Evolutionary conservation across 305 asterid genomes (phyloP), one percentile per base, ranked within the genome.

Genomic region (Fraxinus ornus): DNA sequence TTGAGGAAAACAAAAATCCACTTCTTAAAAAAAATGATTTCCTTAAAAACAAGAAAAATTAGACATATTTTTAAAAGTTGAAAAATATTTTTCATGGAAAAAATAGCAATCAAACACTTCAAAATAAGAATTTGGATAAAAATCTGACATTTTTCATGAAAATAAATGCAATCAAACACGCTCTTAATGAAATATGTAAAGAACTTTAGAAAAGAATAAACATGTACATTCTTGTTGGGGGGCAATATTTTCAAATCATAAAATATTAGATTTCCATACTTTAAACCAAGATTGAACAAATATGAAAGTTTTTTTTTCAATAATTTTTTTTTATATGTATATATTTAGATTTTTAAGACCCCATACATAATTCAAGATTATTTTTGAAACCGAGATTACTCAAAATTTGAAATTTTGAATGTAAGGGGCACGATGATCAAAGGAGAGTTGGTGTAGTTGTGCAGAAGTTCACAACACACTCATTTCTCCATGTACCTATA

Each of bases 401-500:
- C 70, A 60, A 60, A 9, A 60, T 52, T 52, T 52, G 62, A 52
- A 52, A 60, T 7, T 19, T 2, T 60, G 70, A 60, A 22, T 6
- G 13, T 8, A 7, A 62, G 17, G 72, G 33, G 72, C 72, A 64
- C 72, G 72, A 52, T 24, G 72, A 64, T 64, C 72, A 64, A 64
- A 64, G 33, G 71, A 62, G 33, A 22, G 30, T 9, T 64, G 72
- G 33, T 3, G 72, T 22, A 64, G 72, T 9, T 24, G 33, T 64
- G 72, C 12, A 64, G 33, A 64, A 24, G 72, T 22, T 62, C 72
- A 22, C 72, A 9, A 64, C 15, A 64, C 72, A 24, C 72, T 21
- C 72, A 64, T 7, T 64, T 64, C 72, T 64, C 72, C 72, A 64
- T 22, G 33, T 64, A 82, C 88, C 89, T 84, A 79, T 87, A 89